phyloP scores from a whole-genome alignment of 805 yeast species.

The Metschnikowia peoriensis region DNA sequence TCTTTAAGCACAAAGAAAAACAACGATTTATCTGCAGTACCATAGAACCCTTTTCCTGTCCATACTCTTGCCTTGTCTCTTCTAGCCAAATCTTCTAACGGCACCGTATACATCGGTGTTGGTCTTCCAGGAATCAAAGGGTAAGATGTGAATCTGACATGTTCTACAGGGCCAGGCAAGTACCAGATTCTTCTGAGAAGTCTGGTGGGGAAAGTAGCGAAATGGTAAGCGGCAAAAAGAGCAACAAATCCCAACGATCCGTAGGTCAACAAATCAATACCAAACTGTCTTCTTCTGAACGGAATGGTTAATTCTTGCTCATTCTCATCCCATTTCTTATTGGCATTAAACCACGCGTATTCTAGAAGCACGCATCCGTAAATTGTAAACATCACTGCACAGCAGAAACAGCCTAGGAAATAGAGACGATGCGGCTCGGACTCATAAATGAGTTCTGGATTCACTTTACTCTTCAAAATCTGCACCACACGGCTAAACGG shows the following conservation, averaged over 20 bases:
- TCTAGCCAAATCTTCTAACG: slow-evolving; percentile 53
- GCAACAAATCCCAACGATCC: slow-evolving; percentile 28
- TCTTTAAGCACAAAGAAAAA: slow-evolving; percentile 75
- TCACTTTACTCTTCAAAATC: slow-evolving; percentile 49
- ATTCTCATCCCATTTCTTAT: slow-evolving; percentile 52
- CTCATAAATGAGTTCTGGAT: slow-evolving; percentile 77
- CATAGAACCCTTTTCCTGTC: slow-evolving; percentile 87
- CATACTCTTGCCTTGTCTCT: slow-evolving; percentile 66
- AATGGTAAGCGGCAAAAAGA: slow-evolving; percentile 29
- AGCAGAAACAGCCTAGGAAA: slow-evolving; percentile 64
- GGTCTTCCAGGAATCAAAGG: slow-evolving; percentile 74
- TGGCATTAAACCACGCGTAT: slow-evolving; percentile 51
- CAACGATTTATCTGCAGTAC: slow-evolving; percentile 71
- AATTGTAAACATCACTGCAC: slow-evolving; percentile 66
- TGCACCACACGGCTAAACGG: slow-evolving; percentile 62
- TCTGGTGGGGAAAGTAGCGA: slow-evolving; percentile 57
- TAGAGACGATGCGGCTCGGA: slow-evolving; percentile 80
- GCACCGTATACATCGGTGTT: slow-evolving; percentile 70
- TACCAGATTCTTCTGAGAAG: slow-evolving; percentile 75
- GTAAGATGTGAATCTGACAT: slow-evolving; percentile 67
- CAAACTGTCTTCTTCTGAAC: slow-evolving; percentile 41
- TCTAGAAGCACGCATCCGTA: slow-evolving; percentile 64
- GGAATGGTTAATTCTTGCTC: slow-evolving; percentile 44
- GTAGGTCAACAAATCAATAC: slow-evolving; percentile 27
- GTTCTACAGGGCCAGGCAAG: slow-evolving; percentile 58